Percentiles rank a stretch among this genome's conserved stretches.
phyloP scores from a whole-genome alignment of 495 filamentous ascomycete genomes.

The Hypoxylon subgilvum region DNA sequence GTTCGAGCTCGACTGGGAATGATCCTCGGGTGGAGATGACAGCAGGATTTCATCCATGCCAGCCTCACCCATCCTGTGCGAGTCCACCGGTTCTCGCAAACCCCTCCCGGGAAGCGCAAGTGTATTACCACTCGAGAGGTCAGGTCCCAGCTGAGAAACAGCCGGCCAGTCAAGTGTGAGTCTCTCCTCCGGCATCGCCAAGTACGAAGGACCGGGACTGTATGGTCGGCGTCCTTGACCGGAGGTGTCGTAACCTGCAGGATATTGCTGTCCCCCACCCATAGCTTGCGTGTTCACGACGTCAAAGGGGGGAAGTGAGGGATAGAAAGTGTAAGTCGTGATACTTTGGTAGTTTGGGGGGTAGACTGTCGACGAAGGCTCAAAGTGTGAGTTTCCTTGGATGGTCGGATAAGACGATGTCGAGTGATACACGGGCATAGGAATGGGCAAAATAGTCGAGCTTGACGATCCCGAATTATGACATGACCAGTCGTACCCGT shows the following conservation, averaged over 20 bases:
- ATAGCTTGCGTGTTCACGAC: not conserved
- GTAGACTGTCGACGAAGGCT: not conserved
- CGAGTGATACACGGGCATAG: conserved; percentile 6
- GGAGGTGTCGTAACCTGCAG: not conserved
- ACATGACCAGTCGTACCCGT: conserved; percentile 11
- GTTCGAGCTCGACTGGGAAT: conserved; percentile 16
- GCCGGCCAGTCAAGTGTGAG: too few relatives aligned
- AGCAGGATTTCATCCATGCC: not conserved
- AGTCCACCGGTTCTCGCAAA: not conserved
- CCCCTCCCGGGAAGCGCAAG: not conserved
- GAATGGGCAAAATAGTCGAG: conserved; percentile 1
- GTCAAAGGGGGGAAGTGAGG: not conserved
- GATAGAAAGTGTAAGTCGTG: not conserved
- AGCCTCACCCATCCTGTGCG: not conserved
- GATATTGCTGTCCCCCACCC: not conserved
- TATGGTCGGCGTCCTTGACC: not conserved
- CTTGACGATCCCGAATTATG: not conserved
- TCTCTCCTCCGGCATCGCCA: not conserved
- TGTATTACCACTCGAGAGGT: not conserved
- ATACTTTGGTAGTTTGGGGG: not conserved
- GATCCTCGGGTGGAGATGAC: conserved; percentile 10
- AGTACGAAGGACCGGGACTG: not conserved
- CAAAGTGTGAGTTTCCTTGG: not conserved
- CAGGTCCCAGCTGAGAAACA: too few relatives aligned
- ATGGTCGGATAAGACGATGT: not conserved